Percentiles rank a stretch among this genome's conserved stretches.
phyloP scores from a whole-genome alignment of 169 alveolate species.

The Cryptosporidium baileyi region DNA sequence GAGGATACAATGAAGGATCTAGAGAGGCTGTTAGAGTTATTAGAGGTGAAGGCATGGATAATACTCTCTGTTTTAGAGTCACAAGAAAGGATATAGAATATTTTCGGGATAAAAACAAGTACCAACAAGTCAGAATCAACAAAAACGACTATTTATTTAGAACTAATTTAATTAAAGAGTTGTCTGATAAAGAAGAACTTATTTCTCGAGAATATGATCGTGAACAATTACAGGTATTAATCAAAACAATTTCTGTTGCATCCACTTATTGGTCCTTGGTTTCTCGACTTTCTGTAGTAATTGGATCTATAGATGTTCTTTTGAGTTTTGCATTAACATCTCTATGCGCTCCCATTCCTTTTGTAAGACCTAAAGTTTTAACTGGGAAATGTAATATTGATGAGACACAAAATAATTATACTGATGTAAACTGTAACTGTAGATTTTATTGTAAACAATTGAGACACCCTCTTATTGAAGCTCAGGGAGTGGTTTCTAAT shows the following conservation, averaged over 20 bases:
- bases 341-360: conserved; percentile 81
- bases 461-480: conserved; percentile 87
- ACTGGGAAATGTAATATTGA: conserved; percentile 49
- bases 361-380: conserved; percentile 87
- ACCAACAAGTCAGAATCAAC: conserved; percentile 81
- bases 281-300: conserved; percentile 85
- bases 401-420: conserved; percentile 33
- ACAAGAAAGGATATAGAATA: conserved; percentile 80
- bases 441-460: conserved; percentile 74
- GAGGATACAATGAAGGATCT: conserved; percentile 71
- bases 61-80: conserved; percentile 85
- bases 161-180: conserved; percentile 79
- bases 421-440: conserved; percentile 72
- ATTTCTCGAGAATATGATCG: conserved; percentile 81
- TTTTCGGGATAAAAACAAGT: conserved; percentile 65
- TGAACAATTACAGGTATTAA: conserved; percentile 83
- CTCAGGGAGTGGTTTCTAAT: conserved; percentile 71
- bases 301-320: conserved; percentile 92
- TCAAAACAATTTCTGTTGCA: conserved; percentile 91
- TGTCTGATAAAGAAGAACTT: conserved; percentile 80
- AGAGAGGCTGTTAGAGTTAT: conserved; percentile 72
- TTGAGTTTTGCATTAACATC: conserved; percentile 91
- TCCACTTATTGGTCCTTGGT: conserved; percentile 93
- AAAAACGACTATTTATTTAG: conserved; percentile 88
- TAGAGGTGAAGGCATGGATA: conserved; percentile 72